phyloP scores from a whole-genome alignment of 2,329 filamentous ascomycete genomes.

The Sarocladiaceae sp. region DNA sequence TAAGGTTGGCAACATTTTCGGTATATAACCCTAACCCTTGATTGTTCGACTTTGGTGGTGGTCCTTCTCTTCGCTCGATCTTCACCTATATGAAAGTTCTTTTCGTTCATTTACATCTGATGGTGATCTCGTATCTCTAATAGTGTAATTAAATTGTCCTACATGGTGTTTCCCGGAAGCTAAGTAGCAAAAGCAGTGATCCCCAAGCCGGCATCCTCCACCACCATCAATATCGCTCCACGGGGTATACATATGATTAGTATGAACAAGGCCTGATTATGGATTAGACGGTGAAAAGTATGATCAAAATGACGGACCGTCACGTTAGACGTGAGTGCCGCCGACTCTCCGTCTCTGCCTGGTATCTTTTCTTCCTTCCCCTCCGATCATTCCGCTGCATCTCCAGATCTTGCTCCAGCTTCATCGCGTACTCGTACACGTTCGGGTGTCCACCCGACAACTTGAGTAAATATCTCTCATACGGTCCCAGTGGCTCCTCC shows the following conservation, averaged over 20 bases:
- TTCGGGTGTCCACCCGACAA: constrained; percentile 34
- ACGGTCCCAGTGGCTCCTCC: constrained; percentile 32
- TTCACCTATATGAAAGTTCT: not conserved
- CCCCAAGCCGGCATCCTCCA: too few species aligned
- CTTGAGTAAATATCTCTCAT: constrained; percentile 10
- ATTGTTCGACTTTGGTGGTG: not conserved
- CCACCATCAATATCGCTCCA: too few species aligned
- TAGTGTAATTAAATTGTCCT: too few species aligned
- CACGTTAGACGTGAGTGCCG: too few species aligned
- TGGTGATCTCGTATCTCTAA: too few species aligned
- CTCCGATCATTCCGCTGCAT: constrained; percentile 1
- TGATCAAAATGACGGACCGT: too few species aligned
- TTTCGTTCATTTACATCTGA: too few species aligned
- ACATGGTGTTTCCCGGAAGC: too few species aligned
- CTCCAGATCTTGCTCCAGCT: constrained; percentile 13
- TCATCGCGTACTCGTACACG: constrained; percentile 35
- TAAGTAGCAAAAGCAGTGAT: too few species aligned
- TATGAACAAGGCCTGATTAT: too few species aligned
- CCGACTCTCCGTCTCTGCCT: not conserved
- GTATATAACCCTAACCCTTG: constrained; percentile 6
- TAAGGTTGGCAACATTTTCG: too few species aligned
- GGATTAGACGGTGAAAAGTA: not conserved
- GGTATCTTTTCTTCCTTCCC: constrained; percentile 1
- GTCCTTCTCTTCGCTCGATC: not conserved
- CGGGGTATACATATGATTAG: too few species aligned